Base-by-base conservation (phyloP, 139 green algal genomes). In the Limnomonas spitsbergensis region DNA sequence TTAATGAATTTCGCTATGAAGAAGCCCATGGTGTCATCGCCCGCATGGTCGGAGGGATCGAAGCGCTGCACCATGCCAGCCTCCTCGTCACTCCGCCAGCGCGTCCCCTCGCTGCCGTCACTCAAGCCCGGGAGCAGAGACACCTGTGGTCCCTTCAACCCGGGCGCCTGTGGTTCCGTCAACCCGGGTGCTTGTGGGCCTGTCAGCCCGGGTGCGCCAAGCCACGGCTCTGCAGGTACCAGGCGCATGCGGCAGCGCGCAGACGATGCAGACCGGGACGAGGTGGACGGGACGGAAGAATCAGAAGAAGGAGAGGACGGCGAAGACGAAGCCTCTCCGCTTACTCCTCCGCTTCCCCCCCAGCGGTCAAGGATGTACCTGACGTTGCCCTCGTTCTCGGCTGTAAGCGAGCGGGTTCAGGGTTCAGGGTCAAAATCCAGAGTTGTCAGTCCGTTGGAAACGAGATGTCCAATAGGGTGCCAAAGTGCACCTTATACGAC, bases 371-470 rank as follows among this genome's bases (percentile, higher is more conserved):
- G 87, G 20, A 88, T 74, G 39, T 89, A 95, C 1, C 88, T 78
- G 72, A 98, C 93, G 80, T 97, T 95, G 66, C 74, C 90, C 82
- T 98, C 94, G 69, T 98, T 98, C 84, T 98, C 94, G 9, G 78
- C 85, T 93, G 78, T 52, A 61, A 61, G 47, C 20, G n/a, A n/a
- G n/a, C n/a, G n/a, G n/a, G n/a, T n/a, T n/a, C n/a, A n/a, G n/a
- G n/a, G n/a, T n/a, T n/a, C n/a, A n/a, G n/a, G n/a, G n/a, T n/a
- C n/a, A n/a, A n/a, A n/a, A n/a, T n/a, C n/a, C n/a, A n/a, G n/a
- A n/a, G n/a, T n/a, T n/a, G n/a, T n/a, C n/a, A n/a, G n/a, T n/a
- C n/a, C n/a, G n/a, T n/a, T n/a, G n/a, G n/a, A 61, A 14, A 61
- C 14, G 20, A 20, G 14, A 61, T 61, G 20, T 29, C 47, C 20